These are phyloP conservation scores for Cyberlindnera maritima DNA, from an alignment of 805 yeast species.

Conservation along the genomic window DNA sequence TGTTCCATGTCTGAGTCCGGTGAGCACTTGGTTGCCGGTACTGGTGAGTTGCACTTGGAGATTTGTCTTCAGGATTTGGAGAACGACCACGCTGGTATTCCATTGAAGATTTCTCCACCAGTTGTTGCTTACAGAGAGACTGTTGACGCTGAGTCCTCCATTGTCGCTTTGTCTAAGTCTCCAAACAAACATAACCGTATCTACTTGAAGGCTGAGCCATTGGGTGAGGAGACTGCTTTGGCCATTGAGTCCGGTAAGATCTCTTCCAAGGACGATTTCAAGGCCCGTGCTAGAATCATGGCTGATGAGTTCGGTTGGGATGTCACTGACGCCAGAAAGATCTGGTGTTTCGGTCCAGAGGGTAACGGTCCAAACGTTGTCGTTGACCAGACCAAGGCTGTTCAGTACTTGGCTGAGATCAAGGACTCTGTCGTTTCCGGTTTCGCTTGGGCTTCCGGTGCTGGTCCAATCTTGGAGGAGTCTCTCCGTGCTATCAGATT, in stretches of 20 bases:
- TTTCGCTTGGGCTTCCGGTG: constrained; percentile 99
- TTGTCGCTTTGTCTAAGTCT: constrained; percentile 96
- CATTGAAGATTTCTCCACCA: constrained; percentile 96
- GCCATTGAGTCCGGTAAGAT: constrained; percentile 94
- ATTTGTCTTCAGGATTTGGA: constrained; percentile 94
- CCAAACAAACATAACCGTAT: constrained; percentile 99
- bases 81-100: constrained; percentile 99
- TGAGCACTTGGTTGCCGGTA: constrained; percentile 99
- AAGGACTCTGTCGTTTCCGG: constrained; percentile 99
- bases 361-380: constrained; percentile 98
- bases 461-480: constrained; percentile 99
- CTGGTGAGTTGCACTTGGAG: constrained; percentile 99
- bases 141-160: constrained; percentile 88
- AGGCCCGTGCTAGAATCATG: constrained; percentile 97
- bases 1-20: constrained; percentile 87
- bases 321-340: constrained; percentile 99
- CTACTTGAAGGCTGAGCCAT: constrained; percentile 95
- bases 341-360: constrained; percentile 99
- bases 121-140: constrained; percentile 99
- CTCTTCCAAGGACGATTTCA: constrained; percentile 95
- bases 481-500: constrained; percentile 92
- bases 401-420: constrained; percentile 97
- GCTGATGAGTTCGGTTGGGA: constrained; percentile 99
- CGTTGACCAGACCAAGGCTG: constrained; percentile 99
- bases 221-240: constrained; percentile 85